Percentiles rank a stretch among this genome's conserved stretches.
phyloP scores from a whole-genome alignment of 805 yeast species.

The Maudiozyma saulgeensis region DNA sequence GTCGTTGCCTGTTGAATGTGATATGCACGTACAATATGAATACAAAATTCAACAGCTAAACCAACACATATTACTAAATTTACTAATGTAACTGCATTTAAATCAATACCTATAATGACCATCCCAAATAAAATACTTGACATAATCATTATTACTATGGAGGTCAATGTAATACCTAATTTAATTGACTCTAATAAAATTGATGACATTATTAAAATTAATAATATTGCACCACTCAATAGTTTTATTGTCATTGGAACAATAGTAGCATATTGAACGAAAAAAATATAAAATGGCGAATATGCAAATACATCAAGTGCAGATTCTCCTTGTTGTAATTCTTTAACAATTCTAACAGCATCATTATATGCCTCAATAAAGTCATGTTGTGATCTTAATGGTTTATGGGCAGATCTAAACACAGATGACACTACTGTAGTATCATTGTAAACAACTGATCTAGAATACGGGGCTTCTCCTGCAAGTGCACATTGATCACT shows the following conservation, averaged over 20 bases:
- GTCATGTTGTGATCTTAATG: conserved; percentile 74
- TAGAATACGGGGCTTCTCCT: conserved; percentile 85
- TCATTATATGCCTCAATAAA: conserved; percentile 72
- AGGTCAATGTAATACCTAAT: conserved; percentile 46
- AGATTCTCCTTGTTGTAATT: conserved; percentile 30
- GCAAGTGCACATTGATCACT: conserved; percentile 92
- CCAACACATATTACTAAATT: conserved; percentile 90
- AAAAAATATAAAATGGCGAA: conserved; percentile 86
- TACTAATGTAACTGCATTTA: conserved; percentile 85
- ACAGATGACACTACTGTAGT: conserved; percentile 44
- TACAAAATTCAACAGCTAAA: conserved; percentile 85
- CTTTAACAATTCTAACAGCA: conserved; percentile 56
- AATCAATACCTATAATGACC: conserved; percentile 62
- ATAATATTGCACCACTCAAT: conserved; percentile 40
- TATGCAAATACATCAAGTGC: conserved; percentile 65
- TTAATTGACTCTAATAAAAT: conserved; percentile 57
- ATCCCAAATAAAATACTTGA: conserved; percentile 72
- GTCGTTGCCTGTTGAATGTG: conserved; percentile 34
- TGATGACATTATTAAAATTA: conserved; percentile 45
- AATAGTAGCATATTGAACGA: conserved; percentile 75
- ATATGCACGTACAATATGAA: conserved; percentile 77
- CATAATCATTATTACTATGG: conserved; percentile 55
- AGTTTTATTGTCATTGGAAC: conserved; percentile 47
- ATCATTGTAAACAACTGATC: conserved; percentile 40
- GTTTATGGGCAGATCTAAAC: conserved; percentile 74